Conservation (phyloP, 75 land plant species). For the Cupressus sempervirens region DNA sequence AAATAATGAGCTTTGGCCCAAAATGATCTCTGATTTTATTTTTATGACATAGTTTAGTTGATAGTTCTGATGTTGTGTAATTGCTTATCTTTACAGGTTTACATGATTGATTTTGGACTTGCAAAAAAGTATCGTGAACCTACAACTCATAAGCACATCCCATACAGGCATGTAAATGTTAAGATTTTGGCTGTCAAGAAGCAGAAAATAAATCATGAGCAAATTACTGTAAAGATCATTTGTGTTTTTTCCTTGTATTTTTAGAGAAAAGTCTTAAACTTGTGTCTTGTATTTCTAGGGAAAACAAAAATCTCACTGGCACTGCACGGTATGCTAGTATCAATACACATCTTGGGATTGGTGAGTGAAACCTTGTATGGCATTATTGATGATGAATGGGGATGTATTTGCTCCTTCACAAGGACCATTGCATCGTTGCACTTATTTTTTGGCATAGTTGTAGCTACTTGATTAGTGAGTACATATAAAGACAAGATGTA, state of each 20-base stretch:
- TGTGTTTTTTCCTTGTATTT: background rate
- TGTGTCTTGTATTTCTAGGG: constrained; percentile 26
- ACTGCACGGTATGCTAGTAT: constrained; percentile 69
- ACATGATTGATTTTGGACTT: constrained; percentile 78
- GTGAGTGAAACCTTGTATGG: constrained; percentile 17
- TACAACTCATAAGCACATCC: constrained; percentile 71
- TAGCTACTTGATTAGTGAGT: background rate
- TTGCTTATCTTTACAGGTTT: constrained; percentile 44
- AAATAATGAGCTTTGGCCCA: background rate
- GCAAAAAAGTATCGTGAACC: constrained; percentile 73
- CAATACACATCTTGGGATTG: constrained; percentile 63
- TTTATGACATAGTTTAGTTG: background rate
- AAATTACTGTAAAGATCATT: background rate
- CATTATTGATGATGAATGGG: background rate
- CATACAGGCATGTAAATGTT: constrained; percentile 54
- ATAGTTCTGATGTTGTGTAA: background rate
- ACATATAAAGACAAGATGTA: background rate
- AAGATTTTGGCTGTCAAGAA: background rate
- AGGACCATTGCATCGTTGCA: background rate
- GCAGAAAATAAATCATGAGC: background rate
- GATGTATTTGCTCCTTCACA: background rate
- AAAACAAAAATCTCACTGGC: constrained; percentile 60
- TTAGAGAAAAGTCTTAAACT: background rate
- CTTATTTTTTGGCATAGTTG: background rate
- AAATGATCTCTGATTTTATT: background rate